These are phyloP conservation scores for Physcomitrium patens DNA, from an alignment of 225 moss, liverwort and hornwort genomes.

Conservation along the genomic window DNA sequence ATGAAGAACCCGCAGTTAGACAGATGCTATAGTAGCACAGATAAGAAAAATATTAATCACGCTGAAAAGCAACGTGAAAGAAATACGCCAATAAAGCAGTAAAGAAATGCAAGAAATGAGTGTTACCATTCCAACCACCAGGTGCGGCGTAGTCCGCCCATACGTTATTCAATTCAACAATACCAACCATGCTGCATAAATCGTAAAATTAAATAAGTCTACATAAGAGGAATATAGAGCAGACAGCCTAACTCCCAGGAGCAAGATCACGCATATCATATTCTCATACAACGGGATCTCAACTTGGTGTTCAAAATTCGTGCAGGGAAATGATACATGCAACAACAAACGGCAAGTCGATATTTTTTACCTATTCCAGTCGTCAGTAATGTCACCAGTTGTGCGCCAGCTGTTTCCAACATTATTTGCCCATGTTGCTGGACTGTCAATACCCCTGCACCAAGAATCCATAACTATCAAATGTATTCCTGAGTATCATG, in stretches of 20 bases:
- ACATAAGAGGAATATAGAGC: not conserved
- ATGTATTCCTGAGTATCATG: not conserved
- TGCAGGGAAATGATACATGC: not conserved
- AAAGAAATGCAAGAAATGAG: constrained; percentile 29
- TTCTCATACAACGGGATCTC: not conserved
- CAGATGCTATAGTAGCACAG: not conserved
- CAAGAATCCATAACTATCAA: constrained; percentile 22
- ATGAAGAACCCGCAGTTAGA: constrained; percentile 8
- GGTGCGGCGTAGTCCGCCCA: constrained; percentile 65
- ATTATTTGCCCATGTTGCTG: constrained; percentile 48
- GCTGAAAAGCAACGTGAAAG: constrained; percentile 8
- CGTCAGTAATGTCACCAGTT: constrained; percentile 60
- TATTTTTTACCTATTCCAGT: constrained; percentile 53
- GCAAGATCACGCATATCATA: constrained; percentile 11
- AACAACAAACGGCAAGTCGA: not conserved
- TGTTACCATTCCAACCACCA: constrained; percentile 72
- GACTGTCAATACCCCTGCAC: constrained; percentile 57
- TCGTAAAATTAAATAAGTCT: constrained; percentile 4
- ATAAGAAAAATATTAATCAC: not conserved
- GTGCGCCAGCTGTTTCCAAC: constrained; percentile 73
- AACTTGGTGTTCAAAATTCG: not conserved
- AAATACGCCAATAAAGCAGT: not conserved
- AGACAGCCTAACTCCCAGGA: not conserved
- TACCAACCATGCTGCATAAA: constrained; percentile 66
- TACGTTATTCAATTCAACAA: constrained; percentile 54